Evolutionary conservation across 805 yeast genomes (phyloP).

Genomic region (Kazachstania bromeliacearum): DNA sequence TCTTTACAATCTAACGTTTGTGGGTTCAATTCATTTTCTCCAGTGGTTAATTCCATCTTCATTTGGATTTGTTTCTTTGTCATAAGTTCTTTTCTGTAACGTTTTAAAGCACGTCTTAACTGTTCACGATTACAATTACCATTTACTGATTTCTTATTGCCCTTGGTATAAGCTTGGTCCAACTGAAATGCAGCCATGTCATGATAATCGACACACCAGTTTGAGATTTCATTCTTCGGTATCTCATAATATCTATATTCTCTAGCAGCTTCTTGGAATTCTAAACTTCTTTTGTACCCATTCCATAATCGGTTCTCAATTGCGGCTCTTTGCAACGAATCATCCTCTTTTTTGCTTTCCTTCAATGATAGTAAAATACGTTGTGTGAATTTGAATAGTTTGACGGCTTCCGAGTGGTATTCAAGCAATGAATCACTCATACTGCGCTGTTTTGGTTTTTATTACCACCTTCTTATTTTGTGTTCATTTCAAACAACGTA

Average conservation of each 20-base stretch:
- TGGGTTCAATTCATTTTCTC: no score
- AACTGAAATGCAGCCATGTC: neutral
- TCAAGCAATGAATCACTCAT: neutral
- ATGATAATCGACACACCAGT: neutral
- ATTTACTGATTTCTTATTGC: neutral
- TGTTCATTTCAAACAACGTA: no score
- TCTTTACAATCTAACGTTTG: no score
- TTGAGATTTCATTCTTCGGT: neutral
- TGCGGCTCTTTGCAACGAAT: constrained; percentile 1
- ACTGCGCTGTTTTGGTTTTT: neutral
- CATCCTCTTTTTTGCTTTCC: neutral
- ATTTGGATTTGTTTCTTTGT: no score
- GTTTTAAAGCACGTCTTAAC: no score
- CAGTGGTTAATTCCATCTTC: no score
- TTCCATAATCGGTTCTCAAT: neutral
- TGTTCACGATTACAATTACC: no score
- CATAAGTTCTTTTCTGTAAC: no score
- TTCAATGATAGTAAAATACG: neutral
- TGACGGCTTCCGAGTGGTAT: neutral
- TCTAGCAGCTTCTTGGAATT: no score
- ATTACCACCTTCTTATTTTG: no score
- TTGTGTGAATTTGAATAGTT: neutral
- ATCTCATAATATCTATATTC: neutral
- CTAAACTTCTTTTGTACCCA: neutral
- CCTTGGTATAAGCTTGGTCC: neutral